Conservation (phyloP, 129 eudicot species). For the Tagetes patula region DNA sequence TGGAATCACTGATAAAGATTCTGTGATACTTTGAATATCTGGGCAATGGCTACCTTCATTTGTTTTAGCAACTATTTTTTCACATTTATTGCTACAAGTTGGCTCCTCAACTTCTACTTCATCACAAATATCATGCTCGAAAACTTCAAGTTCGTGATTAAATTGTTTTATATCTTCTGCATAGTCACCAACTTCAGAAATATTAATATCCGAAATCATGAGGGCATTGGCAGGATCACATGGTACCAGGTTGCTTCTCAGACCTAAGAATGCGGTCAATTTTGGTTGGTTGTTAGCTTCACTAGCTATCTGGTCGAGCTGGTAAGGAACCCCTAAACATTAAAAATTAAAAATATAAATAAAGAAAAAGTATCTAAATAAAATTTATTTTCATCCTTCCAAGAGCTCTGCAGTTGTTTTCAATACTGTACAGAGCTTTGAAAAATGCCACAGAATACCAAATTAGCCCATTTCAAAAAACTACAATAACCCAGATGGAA, state of each 20-base stretch:
- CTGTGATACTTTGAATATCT: slow-evolving; percentile 29
- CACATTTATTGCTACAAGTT: slow-evolving; percentile 33
- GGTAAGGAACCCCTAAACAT: slow-evolving; percentile 78
- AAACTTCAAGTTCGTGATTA: slow-evolving; percentile 28
- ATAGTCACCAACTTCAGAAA: slow-evolving; percentile 36
- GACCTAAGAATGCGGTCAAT: slow-evolving; percentile 55
- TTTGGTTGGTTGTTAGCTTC: slow-evolving; percentile 70
- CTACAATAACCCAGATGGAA: background rate
- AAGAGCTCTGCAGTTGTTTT: slow-evolving; percentile 8
- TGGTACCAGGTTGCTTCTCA: slow-evolving; percentile 35
- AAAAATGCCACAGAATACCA: background rate
- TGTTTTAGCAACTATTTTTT: slow-evolving; percentile 33
- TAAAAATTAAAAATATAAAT: background rate
- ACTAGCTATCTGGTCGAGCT: slow-evolving; percentile 78
- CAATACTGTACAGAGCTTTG: slow-evolving; percentile 4
- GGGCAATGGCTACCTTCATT: slow-evolving; percentile 30
- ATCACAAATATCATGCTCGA: slow-evolving; percentile 21
- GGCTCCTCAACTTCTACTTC: slow-evolving; percentile 39
- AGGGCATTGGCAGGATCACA: slow-evolving; percentile 27
- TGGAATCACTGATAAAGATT: slow-evolving; percentile 42
- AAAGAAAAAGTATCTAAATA: background rate
- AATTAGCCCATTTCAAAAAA: background rate
- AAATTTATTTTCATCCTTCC: slow-evolving; percentile 11
- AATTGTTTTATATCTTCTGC: slow-evolving; percentile 31
- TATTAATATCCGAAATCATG: slow-evolving; percentile 28